These are phyloP conservation scores for Fraxinus excelsior DNA, from an alignment of 257 asterid species.

Conservation along the genomic window DNA sequence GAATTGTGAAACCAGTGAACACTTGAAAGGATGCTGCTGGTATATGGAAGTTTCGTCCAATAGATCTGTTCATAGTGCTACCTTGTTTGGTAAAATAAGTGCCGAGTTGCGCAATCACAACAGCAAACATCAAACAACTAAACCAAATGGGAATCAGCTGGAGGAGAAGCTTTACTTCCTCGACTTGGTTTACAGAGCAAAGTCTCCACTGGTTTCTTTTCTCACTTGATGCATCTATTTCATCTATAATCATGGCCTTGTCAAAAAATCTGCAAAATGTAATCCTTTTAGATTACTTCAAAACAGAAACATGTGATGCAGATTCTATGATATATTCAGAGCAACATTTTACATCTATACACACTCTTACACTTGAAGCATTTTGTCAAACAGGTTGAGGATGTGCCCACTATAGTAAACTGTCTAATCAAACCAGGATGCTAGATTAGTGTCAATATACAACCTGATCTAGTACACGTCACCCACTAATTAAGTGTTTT, in stretches of 20 bases:
- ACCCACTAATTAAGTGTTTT: not conserved
- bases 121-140: conserved; percentile 48
- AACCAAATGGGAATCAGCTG: conserved; percentile 66
- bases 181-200: conserved; percentile 48
- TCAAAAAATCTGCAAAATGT: conserved; percentile 42
- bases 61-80: conserved; percentile 42
- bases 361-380: not conserved
- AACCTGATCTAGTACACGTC: not conserved
- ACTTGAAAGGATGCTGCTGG: conserved; percentile 68
- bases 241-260: conserved; percentile 49
- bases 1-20: conserved; percentile 54
- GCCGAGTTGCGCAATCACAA: conserved; percentile 48
- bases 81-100: conserved; percentile 68
- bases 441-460: not conserved
- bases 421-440: not conserved
- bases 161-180: conserved; percentile 61
- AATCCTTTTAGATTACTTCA: not conserved
- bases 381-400: not conserved
- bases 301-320: too few relatives aligned
- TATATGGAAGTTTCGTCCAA: conserved; percentile 35
- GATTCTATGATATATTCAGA: not conserved
- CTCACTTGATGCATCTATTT: conserved; percentile 37
- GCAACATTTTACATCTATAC: not conserved
- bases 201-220: conserved; percentile 54
- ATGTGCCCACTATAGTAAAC: not conserved